A percentile compares a stretch with the other conserved stretches of the same genome.
These are phyloP conservation scores for Magnolia sinica DNA, from an alignment of 164 flowering plant species.

Conservation along the genomic window DNA sequence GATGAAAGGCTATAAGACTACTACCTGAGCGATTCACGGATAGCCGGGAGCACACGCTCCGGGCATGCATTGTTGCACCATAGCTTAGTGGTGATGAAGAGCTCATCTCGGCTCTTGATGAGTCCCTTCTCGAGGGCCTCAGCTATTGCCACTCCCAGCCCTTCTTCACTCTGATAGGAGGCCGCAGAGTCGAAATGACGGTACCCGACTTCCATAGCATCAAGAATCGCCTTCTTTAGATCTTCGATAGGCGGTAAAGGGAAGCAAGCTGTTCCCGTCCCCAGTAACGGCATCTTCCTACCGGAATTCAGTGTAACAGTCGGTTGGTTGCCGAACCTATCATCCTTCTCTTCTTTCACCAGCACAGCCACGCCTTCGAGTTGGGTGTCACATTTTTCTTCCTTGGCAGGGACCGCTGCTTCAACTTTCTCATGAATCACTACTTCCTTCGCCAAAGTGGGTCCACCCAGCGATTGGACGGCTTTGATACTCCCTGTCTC, in stretches of 20 bases:
- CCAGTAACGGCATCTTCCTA: constrained; percentile 20
- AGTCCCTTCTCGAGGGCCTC: constrained; percentile 30
- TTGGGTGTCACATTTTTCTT: no score
- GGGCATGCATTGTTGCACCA: constrained; percentile 28
- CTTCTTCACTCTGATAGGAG: constrained; percentile 24
- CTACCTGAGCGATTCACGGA: constrained; percentile 30
- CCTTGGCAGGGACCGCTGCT: no score
- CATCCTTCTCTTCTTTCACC: not conserved
- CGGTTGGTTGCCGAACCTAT: not conserved
- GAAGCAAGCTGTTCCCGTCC: constrained; percentile 13
- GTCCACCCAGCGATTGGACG: not conserved
- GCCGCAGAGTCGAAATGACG: constrained; percentile 39
- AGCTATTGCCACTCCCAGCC: constrained; percentile 32
- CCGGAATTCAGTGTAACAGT: constrained; percentile 16
- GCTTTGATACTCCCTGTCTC: not conserved
- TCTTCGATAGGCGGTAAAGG: not conserved
- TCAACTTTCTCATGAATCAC: not conserved
- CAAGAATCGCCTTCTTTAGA: constrained; percentile 7
- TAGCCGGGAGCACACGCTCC: constrained; percentile 33
- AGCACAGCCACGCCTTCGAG: no score
- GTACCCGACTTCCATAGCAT: constrained; percentile 32
- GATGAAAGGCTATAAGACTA: not conserved
- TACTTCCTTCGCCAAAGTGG: not conserved
- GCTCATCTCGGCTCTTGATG: constrained; percentile 27
- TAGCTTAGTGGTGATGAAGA: constrained; percentile 43